Evolutionary conservation across 352 stramenopile species (phyloP).

Genomic region (Pythium aphanidermatum): DNA sequence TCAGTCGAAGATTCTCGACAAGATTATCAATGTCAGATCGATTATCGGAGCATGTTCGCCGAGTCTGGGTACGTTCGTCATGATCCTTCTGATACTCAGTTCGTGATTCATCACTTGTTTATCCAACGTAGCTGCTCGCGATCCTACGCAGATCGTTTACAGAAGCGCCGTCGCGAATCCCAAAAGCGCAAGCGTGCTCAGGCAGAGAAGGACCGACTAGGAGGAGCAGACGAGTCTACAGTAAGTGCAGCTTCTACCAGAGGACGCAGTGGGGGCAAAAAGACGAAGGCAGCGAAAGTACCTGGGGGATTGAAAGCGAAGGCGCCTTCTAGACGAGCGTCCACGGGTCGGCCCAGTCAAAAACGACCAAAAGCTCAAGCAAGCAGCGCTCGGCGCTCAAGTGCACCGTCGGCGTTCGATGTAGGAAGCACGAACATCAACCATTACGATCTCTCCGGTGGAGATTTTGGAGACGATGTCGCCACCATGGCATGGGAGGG

Average conservation of each 20-base stretch:
- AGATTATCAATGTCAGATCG: conserved; percentile 56
- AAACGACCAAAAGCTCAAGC: conserved; percentile 1
- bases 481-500: conserved; percentile 72
- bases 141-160: conserved; percentile 49
- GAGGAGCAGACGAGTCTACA: neutral
- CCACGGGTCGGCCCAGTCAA: conserved; percentile 6
- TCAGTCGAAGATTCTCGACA: conserved; percentile 47
- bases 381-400: conserved; percentile 25
- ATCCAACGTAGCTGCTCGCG: conserved; percentile 21
- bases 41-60: conserved; percentile 68
- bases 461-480: conserved; percentile 44
- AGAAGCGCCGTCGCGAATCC: conserved; percentile 29
- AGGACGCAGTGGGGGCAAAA: conserved; percentile 1
- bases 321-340: conserved; percentile 5
- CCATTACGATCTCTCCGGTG: conserved; percentile 43
- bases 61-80: conserved; percentile 39
- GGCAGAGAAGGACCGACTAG: neutral
- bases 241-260: neutral
- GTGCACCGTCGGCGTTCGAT: conserved; percentile 18
- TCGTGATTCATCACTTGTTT: neutral
- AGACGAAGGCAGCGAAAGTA: conserved; percentile 4
- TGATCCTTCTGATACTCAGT: neutral
- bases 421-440: conserved; percentile 27
- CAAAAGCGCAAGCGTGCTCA: conserved; percentile 40
- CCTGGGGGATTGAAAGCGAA: conserved; percentile 9